Conservation (phyloP, 2,329 filamentous ascomycete genomes). For the Penicillium crustosum region DNA sequence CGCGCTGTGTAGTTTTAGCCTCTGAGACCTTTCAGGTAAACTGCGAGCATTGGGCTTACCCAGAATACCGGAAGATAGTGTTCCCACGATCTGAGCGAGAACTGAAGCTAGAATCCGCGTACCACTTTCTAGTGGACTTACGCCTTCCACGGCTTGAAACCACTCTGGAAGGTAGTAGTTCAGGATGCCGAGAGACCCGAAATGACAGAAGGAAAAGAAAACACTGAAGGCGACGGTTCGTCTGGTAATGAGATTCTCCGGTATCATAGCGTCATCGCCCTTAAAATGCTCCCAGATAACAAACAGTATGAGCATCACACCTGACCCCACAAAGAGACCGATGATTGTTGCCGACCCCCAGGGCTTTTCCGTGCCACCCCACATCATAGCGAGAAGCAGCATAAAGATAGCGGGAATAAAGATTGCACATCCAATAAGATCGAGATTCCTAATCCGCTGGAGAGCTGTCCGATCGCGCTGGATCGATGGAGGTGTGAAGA, state of each 20-base stretch:
- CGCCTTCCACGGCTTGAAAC: background rate
- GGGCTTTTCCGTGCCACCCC: constrained; percentile 23
- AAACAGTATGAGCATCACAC: constrained; percentile 2
- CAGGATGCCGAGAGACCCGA: background rate
- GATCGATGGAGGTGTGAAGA: constrained; percentile 10
- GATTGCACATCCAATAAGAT: constrained; percentile 24
- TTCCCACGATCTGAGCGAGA: background rate
- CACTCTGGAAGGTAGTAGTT: background rate
- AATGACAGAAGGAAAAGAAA: background rate
- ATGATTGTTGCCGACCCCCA: constrained; percentile 27
- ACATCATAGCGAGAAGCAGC: constrained; percentile 28
- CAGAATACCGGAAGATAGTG: background rate
- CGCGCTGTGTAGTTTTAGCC: background rate
- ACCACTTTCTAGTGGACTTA: background rate
- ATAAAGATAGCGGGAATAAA: constrained; percentile 26
- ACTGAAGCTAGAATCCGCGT: background rate
- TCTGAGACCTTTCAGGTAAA: background rate
- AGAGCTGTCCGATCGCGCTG: background rate
- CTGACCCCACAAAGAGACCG: constrained; percentile 22
- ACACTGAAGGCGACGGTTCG: background rate
- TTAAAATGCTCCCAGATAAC: constrained; percentile 3
- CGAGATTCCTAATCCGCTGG: constrained; percentile 17
- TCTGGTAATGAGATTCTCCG: background rate
- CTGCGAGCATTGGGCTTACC: background rate
- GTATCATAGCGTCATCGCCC: constrained; percentile 10